Evolutionary conservation across 2,329 filamentous ascomycete genomes (phyloP).

Genomic region (Pyrenophora seminiperda): DNA sequence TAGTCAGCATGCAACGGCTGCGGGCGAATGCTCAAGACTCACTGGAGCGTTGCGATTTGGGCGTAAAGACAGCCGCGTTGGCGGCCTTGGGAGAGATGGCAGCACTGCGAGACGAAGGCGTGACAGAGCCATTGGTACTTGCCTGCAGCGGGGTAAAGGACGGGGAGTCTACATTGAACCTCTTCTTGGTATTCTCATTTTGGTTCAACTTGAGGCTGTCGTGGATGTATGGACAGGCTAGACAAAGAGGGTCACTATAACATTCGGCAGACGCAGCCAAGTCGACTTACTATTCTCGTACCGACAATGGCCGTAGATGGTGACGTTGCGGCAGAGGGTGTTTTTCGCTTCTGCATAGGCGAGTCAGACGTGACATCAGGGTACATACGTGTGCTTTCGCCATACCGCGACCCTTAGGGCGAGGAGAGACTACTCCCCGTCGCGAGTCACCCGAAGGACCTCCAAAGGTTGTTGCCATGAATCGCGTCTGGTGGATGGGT

Average conservation of each 20-base stretch:
- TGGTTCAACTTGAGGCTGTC: constrained; percentile 69
- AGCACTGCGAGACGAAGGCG: constrained; percentile 66
- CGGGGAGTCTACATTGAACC: constrained; percentile 93
- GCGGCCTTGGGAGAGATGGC: constrained; percentile 88
- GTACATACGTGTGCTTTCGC: constrained; percentile 10
- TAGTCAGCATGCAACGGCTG: constrained; percentile 20
- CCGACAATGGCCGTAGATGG: constrained; percentile 91
- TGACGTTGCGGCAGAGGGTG: constrained; percentile 87
- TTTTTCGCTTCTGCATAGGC: constrained; percentile 69
- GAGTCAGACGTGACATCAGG: constrained; percentile 26
- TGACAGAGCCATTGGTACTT: constrained; percentile 52
- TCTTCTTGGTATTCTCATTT: constrained; percentile 67
- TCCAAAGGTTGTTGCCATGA: constrained; percentile 47
- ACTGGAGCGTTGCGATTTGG: constrained; percentile 59
- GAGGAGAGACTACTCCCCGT: constrained; percentile 50
- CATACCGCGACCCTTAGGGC: constrained; percentile 52
- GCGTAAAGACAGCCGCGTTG: constrained; percentile 85
- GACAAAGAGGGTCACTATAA: constrained; percentile 28
- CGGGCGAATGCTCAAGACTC: constrained; percentile 32
- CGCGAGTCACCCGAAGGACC: constrained; percentile 48
- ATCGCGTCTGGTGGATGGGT: constrained; percentile 29
- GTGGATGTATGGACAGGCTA: constrained; percentile 81
- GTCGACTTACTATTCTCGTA: constrained; percentile 74
- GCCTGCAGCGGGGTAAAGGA: constrained; percentile 79
- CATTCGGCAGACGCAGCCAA: constrained; percentile 8